phyloP scores from a whole-genome alignment of 495 filamentous ascomycete genomes.

The Penicillium macrosclerotiorum region DNA sequence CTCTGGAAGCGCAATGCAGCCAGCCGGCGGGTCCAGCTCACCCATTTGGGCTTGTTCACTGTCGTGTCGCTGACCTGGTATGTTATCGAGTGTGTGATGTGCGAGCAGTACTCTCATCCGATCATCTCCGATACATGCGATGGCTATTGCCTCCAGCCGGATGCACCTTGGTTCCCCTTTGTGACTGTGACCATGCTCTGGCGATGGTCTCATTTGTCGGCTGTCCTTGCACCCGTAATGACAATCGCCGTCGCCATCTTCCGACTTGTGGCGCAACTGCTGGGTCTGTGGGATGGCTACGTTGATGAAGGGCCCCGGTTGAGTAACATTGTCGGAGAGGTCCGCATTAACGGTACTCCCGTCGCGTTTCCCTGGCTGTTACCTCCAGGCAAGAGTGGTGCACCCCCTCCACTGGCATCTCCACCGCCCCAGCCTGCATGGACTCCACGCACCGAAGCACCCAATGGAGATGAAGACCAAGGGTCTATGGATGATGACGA shows the following conservation, averaged over 20 bases:
- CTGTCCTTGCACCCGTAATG: slow-evolving; percentile 30
- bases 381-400: slow-evolving; percentile 7
- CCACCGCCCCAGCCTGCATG: slow-evolving; percentile 12
- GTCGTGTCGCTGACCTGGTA: slow-evolving; percentile 54
- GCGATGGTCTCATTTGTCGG: slow-evolving; percentile 41
- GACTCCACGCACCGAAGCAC: slow-evolving; percentile 16
- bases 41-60: slow-evolving; percentile 53
- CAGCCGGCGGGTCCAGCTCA: slow-evolving; percentile 48
- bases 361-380: slow-evolving; percentile 26
- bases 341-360: slow-evolving; percentile 34
- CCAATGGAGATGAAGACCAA: slow-evolving; percentile 15
- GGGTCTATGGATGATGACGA: slow-evolving; percentile 38
- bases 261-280: slow-evolving; percentile 33
- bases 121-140: slow-evolving; percentile 43
- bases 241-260: slow-evolving; percentile 31
- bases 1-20: slow-evolving; percentile 50
- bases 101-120: slow-evolving; percentile 60
- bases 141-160: slow-evolving; percentile 45
- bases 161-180: slow-evolving; percentile 47
- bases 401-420: slow-evolving; percentile 4
- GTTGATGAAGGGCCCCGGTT: slow-evolving; percentile 33
- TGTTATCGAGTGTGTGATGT: slow-evolving; percentile 58
- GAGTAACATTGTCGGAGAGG: slow-evolving; percentile 30
- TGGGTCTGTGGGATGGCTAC: slow-evolving; percentile 46
- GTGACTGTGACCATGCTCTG: slow-evolving; percentile 48